Evolutionary conservation across 176 grass and related monocot genomes (phyloP).

Genomic region (Triticum dicoccoides): DNA sequence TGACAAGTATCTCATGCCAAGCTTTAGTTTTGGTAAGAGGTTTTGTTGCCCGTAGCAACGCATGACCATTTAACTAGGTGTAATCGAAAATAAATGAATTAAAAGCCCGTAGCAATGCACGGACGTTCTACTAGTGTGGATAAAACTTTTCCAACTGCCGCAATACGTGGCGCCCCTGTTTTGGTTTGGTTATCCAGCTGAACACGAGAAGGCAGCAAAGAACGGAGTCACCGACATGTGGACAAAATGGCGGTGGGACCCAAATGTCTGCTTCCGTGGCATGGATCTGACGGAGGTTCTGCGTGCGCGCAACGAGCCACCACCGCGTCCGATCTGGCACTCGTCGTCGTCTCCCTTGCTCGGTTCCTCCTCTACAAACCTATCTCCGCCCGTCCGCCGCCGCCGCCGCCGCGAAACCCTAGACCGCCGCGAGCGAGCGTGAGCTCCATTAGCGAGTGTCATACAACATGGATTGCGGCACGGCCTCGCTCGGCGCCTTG

Average conservation of each 20-base stretch:
- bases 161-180: neutral
- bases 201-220: neutral
- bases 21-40: too few relatives aligned
- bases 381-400: neutral
- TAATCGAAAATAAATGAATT: too few relatives aligned
- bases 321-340: conserved; percentile 8
- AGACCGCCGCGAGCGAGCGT: neutral
- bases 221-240: neutral
- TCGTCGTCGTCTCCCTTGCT: neutral
- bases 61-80: too few relatives aligned
- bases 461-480: conserved; percentile 37
- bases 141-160: neutral
- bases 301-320: neutral
- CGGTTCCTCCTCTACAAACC: neutral
- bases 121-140: neutral
- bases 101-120: too few relatives aligned
- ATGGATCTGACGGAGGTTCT: neutral
- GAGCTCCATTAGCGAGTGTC: neutral
- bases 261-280: neutral
- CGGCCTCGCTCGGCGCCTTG: conserved; percentile 11
- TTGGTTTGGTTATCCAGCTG: neutral
- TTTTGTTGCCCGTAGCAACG: too few relatives aligned
- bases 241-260: neutral
- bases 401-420: conserved; percentile 35
- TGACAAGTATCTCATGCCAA: too few relatives aligned